These are phyloP conservation scores for Ceratocystis alfenasii DNA, from an alignment of 2,329 filamentous ascomycete species.

Conservation along the genomic window DNA sequence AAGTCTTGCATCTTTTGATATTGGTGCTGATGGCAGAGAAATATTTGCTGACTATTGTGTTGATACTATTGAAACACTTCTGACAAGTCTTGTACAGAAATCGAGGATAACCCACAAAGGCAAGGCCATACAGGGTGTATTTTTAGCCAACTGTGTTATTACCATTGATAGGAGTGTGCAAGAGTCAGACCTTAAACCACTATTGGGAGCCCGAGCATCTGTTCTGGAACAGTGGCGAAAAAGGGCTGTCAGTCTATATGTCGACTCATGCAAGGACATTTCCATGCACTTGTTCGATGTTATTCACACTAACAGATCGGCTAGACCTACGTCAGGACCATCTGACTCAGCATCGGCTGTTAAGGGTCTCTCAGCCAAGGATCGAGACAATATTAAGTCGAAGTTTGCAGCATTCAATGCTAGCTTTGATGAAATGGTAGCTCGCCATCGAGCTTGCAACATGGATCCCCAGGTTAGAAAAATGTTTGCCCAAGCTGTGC, in stretches of 20 bases:
- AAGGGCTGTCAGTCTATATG: conserved; percentile 68
- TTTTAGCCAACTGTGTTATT: conserved; percentile 76
- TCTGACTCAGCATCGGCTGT: conserved; percentile 76
- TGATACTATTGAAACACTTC: conserved; percentile 74
- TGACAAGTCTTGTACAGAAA: conserved; percentile 64
- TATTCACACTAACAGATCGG: conserved; percentile 70
- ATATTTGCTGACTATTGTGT: conserved; percentile 82
- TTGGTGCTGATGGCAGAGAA: conserved; percentile 75
- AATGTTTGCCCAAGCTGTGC: conserved; percentile 70
- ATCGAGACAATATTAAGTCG: conserved; percentile 91
- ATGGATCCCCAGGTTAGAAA: conserved; percentile 87
- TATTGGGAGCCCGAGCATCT: conserved; percentile 55
- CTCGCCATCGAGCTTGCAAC: conserved; percentile 65
- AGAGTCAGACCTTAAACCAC: conserved; percentile 61
- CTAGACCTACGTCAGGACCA: conserved; percentile 60
- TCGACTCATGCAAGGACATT: conserved; percentile 78
- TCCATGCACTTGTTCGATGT: conserved; percentile 78
- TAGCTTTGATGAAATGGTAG: conserved; percentile 78
- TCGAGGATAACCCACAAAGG: conserved; percentile 60
- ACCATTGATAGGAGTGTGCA: conserved; percentile 76
- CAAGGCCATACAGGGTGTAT: conserved; percentile 72
- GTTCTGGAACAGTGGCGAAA: conserved; percentile 78
- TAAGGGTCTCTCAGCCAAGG: conserved; percentile 73
- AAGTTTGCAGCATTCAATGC: conserved; percentile 90
- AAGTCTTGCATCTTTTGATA: conserved; percentile 67